These are phyloP conservation scores for Pleurotus tuber-regium DNA, from an alignment of 768 basidiomycete species.

Conservation along the genomic window DNA sequence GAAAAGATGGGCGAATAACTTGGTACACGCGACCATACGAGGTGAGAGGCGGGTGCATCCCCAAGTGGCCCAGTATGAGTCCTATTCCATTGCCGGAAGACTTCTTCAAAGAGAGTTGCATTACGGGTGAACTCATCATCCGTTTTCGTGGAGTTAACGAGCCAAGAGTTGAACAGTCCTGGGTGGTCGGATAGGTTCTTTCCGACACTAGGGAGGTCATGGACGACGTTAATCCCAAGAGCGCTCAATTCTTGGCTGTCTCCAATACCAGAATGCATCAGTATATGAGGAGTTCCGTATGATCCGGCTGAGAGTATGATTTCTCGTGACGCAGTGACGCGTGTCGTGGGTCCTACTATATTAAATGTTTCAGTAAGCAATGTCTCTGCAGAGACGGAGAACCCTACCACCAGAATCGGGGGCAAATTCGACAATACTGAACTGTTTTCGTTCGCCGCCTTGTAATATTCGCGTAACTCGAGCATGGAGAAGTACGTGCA, in stretches of 20 bases:
- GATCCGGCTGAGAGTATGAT: conserved; percentile 28
- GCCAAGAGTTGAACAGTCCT: background rate
- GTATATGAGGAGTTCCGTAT: conserved; percentile 23
- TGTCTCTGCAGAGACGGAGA: no score
- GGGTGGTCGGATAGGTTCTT: conserved; percentile 26
- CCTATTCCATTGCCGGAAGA: conserved; percentile 16
- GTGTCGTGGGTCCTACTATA: background rate
- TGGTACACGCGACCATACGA: conserved; percentile 23
- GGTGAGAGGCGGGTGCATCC: conserved; percentile 8
- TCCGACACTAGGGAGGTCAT: conserved; percentile 21
- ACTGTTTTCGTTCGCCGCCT: background rate
- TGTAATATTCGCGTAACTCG: conserved; percentile 14
- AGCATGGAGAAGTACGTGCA: conserved; percentile 20
- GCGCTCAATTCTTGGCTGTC: conserved; percentile 1
- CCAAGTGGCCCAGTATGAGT: conserved; percentile 18
- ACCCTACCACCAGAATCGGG: background rate
- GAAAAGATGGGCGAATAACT: conserved; percentile 26
- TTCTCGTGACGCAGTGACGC: conserved; percentile 18
- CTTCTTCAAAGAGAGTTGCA: conserved; percentile 8
- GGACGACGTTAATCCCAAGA: conserved; percentile 13
- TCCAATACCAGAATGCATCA: conserved; percentile 26
- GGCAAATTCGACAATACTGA: conserved; percentile 19
- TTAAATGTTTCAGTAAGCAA: no score
- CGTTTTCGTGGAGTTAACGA: conserved; percentile 14
- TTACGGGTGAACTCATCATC: conserved; percentile 14